Evolutionary conservation across 2,329 filamentous ascomycete genomes (phyloP).

Genomic region (Cladosporium phlei): DNA sequence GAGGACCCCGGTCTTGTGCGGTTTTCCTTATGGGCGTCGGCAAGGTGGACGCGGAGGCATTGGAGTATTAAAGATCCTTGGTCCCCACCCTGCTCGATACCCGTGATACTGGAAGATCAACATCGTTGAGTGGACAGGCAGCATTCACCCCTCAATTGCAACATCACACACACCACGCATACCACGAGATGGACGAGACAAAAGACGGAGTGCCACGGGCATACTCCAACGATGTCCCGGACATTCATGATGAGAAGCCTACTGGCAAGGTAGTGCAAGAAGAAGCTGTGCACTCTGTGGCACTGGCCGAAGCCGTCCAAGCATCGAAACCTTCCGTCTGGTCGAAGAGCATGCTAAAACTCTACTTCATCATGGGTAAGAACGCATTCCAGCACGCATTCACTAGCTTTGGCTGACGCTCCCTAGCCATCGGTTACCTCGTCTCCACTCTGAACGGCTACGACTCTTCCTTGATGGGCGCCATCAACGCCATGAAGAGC

Average conservation of each 20-base stretch:
- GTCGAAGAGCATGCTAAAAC: slow-evolving; percentile 23
- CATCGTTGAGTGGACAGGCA: too few species aligned
- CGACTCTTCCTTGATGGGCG: slow-evolving; percentile 39
- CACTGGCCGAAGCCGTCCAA: slow-evolving; percentile 21
- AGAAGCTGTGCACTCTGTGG: slow-evolving; percentile 21
- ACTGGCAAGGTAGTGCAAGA: slow-evolving; percentile 19
- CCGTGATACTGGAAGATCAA: neutral
- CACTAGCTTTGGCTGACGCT: neutral
- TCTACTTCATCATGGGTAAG: slow-evolving; percentile 20
- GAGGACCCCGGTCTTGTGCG: slow-evolving; percentile 4
- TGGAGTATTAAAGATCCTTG: neutral
- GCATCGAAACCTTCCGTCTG: slow-evolving; percentile 19
- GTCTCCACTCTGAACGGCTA: slow-evolving; percentile 19
- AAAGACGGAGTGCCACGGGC: slow-evolving; percentile 30
- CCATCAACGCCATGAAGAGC: slow-evolving; percentile 50
- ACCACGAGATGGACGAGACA: slow-evolving; percentile 41
- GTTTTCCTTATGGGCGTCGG: neutral
- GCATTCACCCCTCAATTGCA: too few species aligned
- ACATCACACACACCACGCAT: neutral
- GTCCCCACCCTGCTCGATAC: neutral
- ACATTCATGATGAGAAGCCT: slow-evolving; percentile 17
- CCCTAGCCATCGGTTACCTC: slow-evolving; percentile 13
- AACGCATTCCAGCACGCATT: neutral
- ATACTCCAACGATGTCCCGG: slow-evolving; percentile 16
- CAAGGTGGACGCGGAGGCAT: neutral